Base-by-base conservation (phyloP, 2,329 filamentous ascomycete species). In the Alternaria brassicicola region DNA sequence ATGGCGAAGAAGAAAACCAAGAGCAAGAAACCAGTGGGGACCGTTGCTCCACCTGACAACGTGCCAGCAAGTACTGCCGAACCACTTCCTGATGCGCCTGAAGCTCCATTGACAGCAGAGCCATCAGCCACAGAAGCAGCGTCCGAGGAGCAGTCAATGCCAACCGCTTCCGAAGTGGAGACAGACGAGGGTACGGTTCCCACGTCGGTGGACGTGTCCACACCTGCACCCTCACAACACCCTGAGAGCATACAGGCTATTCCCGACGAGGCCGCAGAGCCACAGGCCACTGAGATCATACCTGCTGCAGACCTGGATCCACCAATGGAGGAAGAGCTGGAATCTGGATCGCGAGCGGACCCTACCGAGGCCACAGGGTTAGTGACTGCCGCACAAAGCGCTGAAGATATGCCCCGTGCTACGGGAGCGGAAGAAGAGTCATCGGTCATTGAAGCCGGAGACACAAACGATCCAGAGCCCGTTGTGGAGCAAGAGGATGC, bases 1-100 rank as follows among this genome's bases (percentile, higher is more conserved):
- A 76, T 74, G 72, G 68, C 62, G 58, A 76, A 75, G 62, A 74
- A 72, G 62, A 76, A 74, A 58, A 64, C 52, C 55, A 73, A 72
- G 61, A 69, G 61, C 26, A 68, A 70, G 59, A 73, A 76, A 60
- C 66, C 67, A 57, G 64, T 62, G 39, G 74, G 75, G 36, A 55
- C 58, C 59, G 52, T 62, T 23, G 66, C 72, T 55, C 68, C 71
- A 63, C 69, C 72, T 57, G 65, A 61, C 41, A 74, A 61, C 50
- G 69, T 57, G 48, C 57, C 67, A 51, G 43, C 55, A 30, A 49
- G 61, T 19, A 47, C 64, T 21, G 70, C 69, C 50, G 72, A 74
- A 48, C 54, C 62, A 42, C 38, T 61, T 39, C 59, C 66, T 58
- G 51, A 62, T 17, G 48, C 60, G 33, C 59, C 71, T 51, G 64